phyloP scores from a whole-genome alignment of 179 eudicot species.

The Beta lomatogona region DNA sequence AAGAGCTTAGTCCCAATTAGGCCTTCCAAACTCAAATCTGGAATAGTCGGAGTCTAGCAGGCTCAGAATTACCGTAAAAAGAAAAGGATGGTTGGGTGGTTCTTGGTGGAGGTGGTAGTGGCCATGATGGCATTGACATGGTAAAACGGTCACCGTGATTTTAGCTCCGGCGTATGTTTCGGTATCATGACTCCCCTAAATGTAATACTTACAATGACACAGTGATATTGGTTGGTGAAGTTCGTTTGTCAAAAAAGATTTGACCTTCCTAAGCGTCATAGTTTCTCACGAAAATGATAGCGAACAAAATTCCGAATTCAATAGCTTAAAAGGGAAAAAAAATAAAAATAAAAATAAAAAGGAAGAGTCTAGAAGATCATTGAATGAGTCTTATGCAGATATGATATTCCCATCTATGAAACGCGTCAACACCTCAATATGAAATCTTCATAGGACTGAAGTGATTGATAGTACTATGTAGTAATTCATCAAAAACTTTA shows the following conservation, averaged over 20 bases:
- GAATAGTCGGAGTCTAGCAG: no score
- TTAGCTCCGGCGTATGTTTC: not conserved
- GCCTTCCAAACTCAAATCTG: no score
- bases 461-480: not conserved
- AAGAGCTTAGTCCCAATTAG: no score
- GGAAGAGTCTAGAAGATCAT: not conserved
- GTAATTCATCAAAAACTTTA: not conserved
- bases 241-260: not conserved
- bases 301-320: no score
- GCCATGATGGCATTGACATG: no score
- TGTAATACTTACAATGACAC: no score
- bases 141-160: not conserved
- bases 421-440: not conserved
- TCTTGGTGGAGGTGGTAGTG: no score
- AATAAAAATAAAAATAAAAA: no score
- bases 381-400: not conserved
- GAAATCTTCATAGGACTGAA: not conserved
- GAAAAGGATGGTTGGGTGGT: no score
- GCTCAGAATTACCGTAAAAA: no score
- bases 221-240: not conserved
- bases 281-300: not conserved
- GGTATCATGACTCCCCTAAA: not conserved
- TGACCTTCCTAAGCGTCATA: not conserved
- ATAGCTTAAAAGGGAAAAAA: no score
- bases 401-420: not conserved